A percentile compares a stretch with the other conserved stretches of the same genome.
Conservation (phyloP, 1,284 basidiomycete species). For the Fomitiporia mediterranea region DNA sequence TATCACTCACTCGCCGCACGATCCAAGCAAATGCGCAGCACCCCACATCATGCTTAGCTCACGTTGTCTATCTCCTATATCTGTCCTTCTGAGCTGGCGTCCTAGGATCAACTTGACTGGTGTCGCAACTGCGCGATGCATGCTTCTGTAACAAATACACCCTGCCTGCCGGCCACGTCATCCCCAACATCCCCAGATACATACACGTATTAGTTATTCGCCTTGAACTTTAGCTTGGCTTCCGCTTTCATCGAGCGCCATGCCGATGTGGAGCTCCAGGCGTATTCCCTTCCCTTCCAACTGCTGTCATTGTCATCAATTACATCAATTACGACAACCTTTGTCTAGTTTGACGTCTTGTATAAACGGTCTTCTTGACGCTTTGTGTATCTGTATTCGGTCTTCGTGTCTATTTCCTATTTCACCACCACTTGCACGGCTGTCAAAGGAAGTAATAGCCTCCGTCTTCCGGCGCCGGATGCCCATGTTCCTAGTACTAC, state of each 20-base stretch:
- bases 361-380: too few relatives aligned
- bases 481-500: too few relatives aligned
- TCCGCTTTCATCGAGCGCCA: not conserved
- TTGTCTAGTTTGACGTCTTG: too few relatives aligned
- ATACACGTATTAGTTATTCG: not conserved
- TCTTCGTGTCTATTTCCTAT: too few relatives aligned
- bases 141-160: not conserved
- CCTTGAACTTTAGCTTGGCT: not conserved
- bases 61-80: not conserved
- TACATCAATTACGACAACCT: too few relatives aligned
- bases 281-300: too few relatives aligned
- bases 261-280: too few relatives aligned
- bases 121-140: not conserved
- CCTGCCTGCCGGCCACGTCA: not conserved
- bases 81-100: constrained; percentile 4
- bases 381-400: too few relatives aligned
- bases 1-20: not conserved
- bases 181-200: not conserved
- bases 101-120: not conserved
- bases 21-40: not conserved
- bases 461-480: too few relatives aligned
- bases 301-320: too few relatives aligned
- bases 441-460: too few relatives aligned
- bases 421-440: too few relatives aligned
- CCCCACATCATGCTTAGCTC: not conserved